Conservation (phyloP, 306 rosid genomes). For the Vigna radiata region DNA sequence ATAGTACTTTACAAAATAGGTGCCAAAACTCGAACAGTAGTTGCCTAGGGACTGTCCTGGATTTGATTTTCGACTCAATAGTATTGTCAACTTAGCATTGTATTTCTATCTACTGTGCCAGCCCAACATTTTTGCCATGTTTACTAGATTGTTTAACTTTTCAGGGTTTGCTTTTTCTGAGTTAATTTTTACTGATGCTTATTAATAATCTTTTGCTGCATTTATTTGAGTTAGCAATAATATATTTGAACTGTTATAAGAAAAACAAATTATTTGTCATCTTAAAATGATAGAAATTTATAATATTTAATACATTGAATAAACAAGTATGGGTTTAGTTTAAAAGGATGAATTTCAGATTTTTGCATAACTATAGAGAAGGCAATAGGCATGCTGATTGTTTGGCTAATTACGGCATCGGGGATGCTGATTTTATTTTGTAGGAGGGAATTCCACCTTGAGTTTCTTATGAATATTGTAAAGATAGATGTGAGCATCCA, state of each 20-base stretch:
- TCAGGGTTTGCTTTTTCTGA: neutral
- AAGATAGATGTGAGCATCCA: too few relatives aligned
- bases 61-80: constrained; percentile 1
- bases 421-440: too few relatives aligned
- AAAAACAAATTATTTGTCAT: neutral
- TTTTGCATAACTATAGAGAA: too few relatives aligned
- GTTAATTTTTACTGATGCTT: neutral
- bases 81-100: neutral
- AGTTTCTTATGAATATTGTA: too few relatives aligned
- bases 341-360: too few relatives aligned
- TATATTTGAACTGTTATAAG: neutral
- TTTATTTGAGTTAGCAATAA: neutral
- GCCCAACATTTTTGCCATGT: neutral
- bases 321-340: neutral
- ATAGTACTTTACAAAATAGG: neutral
- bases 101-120: neutral
- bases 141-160: neutral
- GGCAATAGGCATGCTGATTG: too few relatives aligned
- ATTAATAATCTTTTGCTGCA: neutral
- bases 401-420: too few relatives aligned
- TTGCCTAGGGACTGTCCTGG: neutral
- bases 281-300: neutral
- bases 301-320: neutral
- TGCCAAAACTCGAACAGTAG: too few relatives aligned
- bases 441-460: too few relatives aligned